Evolutionary conservation across 371 early-diverging fungal genomes (phyloP).

Genomic region (Mortierella sp.): DNA sequence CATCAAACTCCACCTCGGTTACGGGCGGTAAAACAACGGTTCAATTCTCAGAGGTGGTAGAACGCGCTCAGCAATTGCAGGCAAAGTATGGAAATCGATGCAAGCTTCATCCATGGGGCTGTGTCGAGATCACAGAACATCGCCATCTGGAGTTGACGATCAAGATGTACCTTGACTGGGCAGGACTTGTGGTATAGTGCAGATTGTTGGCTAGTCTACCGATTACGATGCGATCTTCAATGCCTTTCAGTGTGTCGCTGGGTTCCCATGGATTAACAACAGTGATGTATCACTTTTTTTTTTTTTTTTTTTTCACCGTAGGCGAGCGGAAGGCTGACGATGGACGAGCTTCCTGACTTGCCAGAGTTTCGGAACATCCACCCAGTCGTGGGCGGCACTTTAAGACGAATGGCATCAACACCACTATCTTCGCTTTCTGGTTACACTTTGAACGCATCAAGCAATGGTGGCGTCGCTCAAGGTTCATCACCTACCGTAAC

Average conservation of each 20-base stretch:
- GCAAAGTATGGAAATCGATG: conserved; percentile 33
- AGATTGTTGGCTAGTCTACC: no score
- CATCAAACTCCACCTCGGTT: not conserved
- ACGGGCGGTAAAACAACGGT: conserved; percentile 35
- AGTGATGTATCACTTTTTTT: not conserved
- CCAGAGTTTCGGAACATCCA: conserved; percentile 37
- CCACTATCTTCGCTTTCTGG: conserved; percentile 8
- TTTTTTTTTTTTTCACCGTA: not conserved
- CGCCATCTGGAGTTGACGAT: conserved; percentile 44
- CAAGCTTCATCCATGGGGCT: conserved; percentile 46
- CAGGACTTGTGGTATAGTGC: conserved; percentile 39
- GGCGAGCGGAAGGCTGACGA: conserved; percentile 46
- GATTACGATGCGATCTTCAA: conserved; percentile 4
- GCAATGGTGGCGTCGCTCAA: not conserved
- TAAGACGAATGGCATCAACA: conserved; percentile 42
- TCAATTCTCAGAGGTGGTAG: conserved; percentile 47
- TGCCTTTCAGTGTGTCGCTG: not conserved
- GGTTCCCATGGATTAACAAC: not conserved
- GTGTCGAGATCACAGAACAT: conserved; percentile 31
- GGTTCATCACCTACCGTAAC: not conserved
- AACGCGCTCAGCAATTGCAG: conserved; percentile 34
- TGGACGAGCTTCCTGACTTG: conserved; percentile 48
- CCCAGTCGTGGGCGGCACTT: conserved; percentile 11
- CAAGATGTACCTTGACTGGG: conserved; percentile 54
- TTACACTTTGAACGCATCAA: not conserved